Evolutionary conservation across 805 yeast species (phyloP), one percentile per base, ranked within the genome.

Genomic region (Priceomyces haplophilus): DNA sequence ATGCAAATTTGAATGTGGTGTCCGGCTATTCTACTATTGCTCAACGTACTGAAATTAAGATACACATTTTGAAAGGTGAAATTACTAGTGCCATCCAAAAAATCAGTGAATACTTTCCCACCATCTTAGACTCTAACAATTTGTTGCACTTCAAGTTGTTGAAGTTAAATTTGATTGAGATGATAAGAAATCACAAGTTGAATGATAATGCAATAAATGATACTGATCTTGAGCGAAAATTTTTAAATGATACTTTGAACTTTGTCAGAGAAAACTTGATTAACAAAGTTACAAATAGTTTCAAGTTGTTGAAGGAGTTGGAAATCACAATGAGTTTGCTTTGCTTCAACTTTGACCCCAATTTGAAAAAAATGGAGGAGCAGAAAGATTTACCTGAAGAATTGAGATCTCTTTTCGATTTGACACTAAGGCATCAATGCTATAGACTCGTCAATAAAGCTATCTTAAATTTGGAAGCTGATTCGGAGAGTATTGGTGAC

Each of bases 321-420:
- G 96, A 90, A 57, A 68, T 82, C 34, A 82, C 95, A 2, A 86
- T 89, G 93, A 88, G 95, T 17, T 68, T 89, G 46, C 64, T 89
- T 29, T 79, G 82, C 52, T 78, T 75, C 54, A 73, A 75, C 29
- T 64, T 66, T 45, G 67, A 64, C 21, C 64, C 73, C 10, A 39
- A 50, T 7, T 38, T 55, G 4, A 58, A 54, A 34, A 55, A 61
- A 32, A 53, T 61, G 6, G 64, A 60, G 20, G 64, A 69, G 16
- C 69, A 66, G 49, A 56, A 59, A 37, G 75, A 65, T 37, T 56
- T 83, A 25, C 89, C 88, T 0, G 64, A 64, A 21, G 78, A 77
- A 47, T 63, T 88, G 48, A 65, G 75, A 35, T 67, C 67, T 17
- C 62, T 87, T 32, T 71, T 85, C 57, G 80, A 84, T 47, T 61